Conservation (phyloP, 768 basidiomycete species). For the Hypholoma sublateritium region DNA sequence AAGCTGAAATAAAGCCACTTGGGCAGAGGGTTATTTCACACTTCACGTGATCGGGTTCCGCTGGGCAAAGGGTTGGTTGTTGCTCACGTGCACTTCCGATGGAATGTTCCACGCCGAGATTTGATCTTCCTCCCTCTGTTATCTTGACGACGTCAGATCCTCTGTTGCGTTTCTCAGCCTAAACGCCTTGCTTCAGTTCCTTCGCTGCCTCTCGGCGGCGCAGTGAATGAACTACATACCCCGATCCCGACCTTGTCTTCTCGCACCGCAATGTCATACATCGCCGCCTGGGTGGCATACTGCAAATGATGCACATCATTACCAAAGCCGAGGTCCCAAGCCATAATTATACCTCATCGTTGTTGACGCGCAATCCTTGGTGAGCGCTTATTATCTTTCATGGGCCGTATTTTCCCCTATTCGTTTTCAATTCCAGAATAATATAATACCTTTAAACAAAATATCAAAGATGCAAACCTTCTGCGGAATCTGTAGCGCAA, state of each 20-base stretch:
- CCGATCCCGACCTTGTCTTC: not conserved
- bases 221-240: not conserved
- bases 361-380: no score
- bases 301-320: no score
- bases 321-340: no score
- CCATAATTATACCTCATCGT: no score
- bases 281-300: no score
- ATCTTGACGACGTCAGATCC: slow-evolving; percentile 25
- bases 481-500: no score
- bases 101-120: slow-evolving; percentile 18
- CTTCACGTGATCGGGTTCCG: slow-evolving; percentile 35
- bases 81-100: slow-evolving; percentile 24
- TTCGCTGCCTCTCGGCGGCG: not conserved
- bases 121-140: slow-evolving; percentile 10
- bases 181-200: not conserved
- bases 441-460: no score
- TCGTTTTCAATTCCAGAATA: no score
- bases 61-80: slow-evolving; percentile 47
- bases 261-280: no score
- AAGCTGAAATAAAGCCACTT: slow-evolving; percentile 65
- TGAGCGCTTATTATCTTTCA: no score
- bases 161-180: not conserved
- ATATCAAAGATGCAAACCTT: no score
- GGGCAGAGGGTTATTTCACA: slow-evolving; percentile 64
- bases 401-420: no score